A percentile compares a stretch with the other conserved stretches of the same genome.
phyloP scores from a whole-genome alignment of 1,139 yeast species.

The Yamadazyma dushanensis region DNA sequence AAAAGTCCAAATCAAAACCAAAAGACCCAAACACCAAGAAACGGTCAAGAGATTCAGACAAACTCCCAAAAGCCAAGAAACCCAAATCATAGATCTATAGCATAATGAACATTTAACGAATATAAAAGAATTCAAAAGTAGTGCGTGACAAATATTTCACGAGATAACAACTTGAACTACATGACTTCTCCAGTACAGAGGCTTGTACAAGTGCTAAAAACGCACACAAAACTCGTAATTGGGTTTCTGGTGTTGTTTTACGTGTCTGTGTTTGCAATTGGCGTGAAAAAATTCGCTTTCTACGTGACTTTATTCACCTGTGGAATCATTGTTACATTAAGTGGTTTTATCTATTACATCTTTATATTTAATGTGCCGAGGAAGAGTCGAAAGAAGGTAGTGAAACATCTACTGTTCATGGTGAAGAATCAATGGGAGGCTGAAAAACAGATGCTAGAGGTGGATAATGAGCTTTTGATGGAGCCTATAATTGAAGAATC shows the following conservation, averaged over 20 bases:
- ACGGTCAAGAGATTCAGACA: too few species aligned
- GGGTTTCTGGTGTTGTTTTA: neutral
- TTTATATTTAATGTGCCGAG: constrained; percentile 10
- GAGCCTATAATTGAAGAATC: constrained; percentile 49
- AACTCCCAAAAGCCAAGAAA: too few species aligned
- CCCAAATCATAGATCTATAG: neutral
- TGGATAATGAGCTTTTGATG: constrained; percentile 11
- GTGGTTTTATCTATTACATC: constrained; percentile 10
- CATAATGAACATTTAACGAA: constrained; percentile 6
- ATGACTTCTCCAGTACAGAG: neutral
- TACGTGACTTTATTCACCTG: constrained; percentile 6
- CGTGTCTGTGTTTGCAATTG: constrained; percentile 6
- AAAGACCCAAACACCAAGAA: too few species aligned
- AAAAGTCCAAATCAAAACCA: neutral
- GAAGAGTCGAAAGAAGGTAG: neutral
- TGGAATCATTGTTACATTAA: constrained; percentile 10
- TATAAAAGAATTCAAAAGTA: too few species aligned
- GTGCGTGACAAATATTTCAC: constrained; percentile 1
- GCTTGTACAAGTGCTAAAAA: neutral
- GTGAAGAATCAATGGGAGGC: constrained; percentile 25
- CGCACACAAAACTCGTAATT: neutral
- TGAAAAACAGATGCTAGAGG: constrained; percentile 16
- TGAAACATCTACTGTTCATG: constrained; percentile 26
- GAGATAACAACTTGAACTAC: neutral
- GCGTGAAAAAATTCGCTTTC: constrained; percentile 8